phyloP scores from a whole-genome alignment of 805 yeast genomes.

The Starmerella apis region DNA sequence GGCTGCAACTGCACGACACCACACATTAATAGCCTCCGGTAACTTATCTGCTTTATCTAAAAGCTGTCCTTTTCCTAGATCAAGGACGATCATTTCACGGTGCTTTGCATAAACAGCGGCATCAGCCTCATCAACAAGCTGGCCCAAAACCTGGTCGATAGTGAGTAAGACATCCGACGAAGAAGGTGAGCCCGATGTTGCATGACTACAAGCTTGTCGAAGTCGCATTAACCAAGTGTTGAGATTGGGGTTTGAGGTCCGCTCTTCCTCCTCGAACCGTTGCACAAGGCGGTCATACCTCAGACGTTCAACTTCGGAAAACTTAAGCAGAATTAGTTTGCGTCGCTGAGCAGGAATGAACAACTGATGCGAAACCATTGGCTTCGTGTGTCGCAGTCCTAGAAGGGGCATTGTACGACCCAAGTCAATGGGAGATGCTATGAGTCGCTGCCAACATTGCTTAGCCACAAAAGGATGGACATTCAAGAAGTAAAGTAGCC shows the following conservation, averaged over 20 bases:
- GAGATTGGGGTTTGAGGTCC: slow-evolving; percentile 36
- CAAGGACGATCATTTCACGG: slow-evolving; percentile 27
- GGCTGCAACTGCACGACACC: slow-evolving; percentile 25
- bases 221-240: slow-evolving; percentile 55
- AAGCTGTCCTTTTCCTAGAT: slow-evolving; percentile 57
- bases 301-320: slow-evolving; percentile 75
- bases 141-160: slow-evolving; percentile 56
- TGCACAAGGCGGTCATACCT: slow-evolving; percentile 58
- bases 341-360: slow-evolving; percentile 69
- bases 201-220: slow-evolving; percentile 77
- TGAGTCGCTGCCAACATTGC: slow-evolving; percentile 36
- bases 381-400: slow-evolving; percentile 72
- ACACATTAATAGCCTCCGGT: slow-evolving; percentile 6
- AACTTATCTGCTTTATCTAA: slow-evolving; percentile 50
- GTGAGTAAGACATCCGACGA: slow-evolving; percentile 34
- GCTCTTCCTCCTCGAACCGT: slow-evolving; percentile 46
- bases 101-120: slow-evolving; percentile 31
- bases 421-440: slow-evolving; percentile 37
- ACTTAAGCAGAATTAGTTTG: slow-evolving; percentile 57
- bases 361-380: slow-evolving; percentile 69
- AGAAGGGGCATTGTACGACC: slow-evolving; percentile 43
- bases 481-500: slow-evolving; percentile 58
- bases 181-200: slow-evolving; percentile 28
- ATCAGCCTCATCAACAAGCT: slow-evolving; percentile 49
- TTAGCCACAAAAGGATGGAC: slow-evolving; percentile 52